A percentile compares a stretch with the other conserved stretches of the same genome.
phyloP scores from a whole-genome alignment of 495 filamentous ascomycete genomes.

The Neurospora sp. region DNA sequence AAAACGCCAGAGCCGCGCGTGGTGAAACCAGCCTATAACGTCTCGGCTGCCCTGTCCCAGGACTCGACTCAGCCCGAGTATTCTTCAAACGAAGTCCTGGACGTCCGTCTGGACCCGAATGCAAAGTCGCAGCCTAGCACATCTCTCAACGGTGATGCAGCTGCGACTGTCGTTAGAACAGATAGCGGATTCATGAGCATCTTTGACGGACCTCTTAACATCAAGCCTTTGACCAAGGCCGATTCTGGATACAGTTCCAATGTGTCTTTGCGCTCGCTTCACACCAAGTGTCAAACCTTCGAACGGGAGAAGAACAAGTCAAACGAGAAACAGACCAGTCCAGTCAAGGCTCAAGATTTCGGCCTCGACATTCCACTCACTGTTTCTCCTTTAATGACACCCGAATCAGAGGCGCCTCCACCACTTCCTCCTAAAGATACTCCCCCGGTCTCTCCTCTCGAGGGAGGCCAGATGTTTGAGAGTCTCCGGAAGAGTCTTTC shows the following conservation, averaged over 20 bases:
- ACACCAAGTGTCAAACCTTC: constrained; percentile 8
- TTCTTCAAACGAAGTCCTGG: constrained; percentile 25
- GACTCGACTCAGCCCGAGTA: constrained; percentile 17
- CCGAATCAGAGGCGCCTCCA: constrained; percentile 16
- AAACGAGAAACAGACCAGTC: constrained; percentile 4
- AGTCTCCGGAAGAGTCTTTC: constrained; percentile 1
- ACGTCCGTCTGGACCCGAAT: constrained; percentile 30
- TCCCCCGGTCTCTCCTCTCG: not conserved
- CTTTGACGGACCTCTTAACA: constrained; percentile 19
- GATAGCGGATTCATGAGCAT: constrained; percentile 38
- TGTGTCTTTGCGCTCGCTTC: constrained; percentile 38
- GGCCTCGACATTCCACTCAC: not conserved
- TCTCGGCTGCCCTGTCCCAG: constrained; percentile 11
- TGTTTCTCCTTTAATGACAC: not conserved
- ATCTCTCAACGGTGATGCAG: not conserved
- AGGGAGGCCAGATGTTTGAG: not conserved
- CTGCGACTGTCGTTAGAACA: constrained; percentile 21
- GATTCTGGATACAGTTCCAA: constrained; percentile 50
- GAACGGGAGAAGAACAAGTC: constrained; percentile 2
- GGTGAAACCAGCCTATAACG: constrained; percentile 2
- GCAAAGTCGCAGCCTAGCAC: constrained; percentile 24
- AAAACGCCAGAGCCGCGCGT: constrained; percentile 8
- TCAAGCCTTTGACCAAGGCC: constrained; percentile 37
- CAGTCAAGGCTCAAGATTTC: constrained; percentile 1
- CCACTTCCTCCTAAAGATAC: constrained; percentile 23